These are phyloP conservation scores for Fusarium coicis DNA, from an alignment of 2,329 filamentous ascomycete species.

Conservation along the genomic window DNA sequence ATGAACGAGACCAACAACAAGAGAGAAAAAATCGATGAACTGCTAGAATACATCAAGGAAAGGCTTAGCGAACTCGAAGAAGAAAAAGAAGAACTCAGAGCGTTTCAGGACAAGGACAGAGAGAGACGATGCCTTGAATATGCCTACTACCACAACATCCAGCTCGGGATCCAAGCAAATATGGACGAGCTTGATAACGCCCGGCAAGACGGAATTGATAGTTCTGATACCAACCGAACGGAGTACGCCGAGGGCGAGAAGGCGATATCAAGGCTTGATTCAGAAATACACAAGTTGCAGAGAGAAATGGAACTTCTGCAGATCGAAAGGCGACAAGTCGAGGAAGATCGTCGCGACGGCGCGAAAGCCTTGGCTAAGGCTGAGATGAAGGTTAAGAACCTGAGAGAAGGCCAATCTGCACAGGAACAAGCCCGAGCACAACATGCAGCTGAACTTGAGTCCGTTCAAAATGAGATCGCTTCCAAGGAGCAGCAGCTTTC, in stretches of 20 bases:
- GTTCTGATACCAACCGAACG: conserved; percentile 82
- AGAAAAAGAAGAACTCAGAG: conserved; percentile 94
- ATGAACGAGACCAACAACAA: conserved; percentile 98
- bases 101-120: conserved; percentile 93
- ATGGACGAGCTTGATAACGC: conserved; percentile 86
- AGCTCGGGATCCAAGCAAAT: conserved; percentile 79
- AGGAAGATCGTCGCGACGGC: conserved; percentile 87
- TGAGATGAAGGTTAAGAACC: conserved; percentile 83
- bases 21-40: conserved; percentile 91
- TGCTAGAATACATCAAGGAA: conserved; percentile 91
- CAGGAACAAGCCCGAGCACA: conserved; percentile 77
- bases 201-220: conserved; percentile 84
- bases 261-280: conserved; percentile 79
- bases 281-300: conserved; percentile 80
- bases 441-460: conserved; percentile 76
- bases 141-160: conserved; percentile 90
- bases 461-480: conserved; percentile 78
- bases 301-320: conserved; percentile 86
- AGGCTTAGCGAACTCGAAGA: conserved; percentile 90
- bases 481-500: conserved; percentile 81
- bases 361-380: conserved; percentile 84
- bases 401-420: conserved; percentile 84
- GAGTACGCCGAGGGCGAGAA: conserved; percentile 83
- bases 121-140: conserved; percentile 94
- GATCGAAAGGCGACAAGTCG: conserved; percentile 86